Evolutionary conservation across 1,284 basidiomycete species (phyloP).

Genomic region (Blastosporella zonata): DNA sequence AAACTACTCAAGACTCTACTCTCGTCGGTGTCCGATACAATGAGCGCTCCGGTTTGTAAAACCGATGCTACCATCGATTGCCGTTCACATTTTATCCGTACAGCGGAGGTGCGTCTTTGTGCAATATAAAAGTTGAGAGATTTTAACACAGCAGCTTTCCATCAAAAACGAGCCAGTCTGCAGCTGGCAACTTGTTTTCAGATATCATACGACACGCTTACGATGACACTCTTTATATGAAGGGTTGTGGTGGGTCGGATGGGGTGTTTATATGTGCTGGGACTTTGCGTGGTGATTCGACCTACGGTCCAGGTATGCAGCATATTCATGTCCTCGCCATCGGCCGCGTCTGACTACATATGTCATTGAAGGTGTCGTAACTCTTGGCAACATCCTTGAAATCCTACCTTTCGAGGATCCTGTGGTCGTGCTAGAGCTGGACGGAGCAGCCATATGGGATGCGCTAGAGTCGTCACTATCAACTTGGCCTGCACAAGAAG

Average conservation of each 20-base stretch:
- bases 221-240: constrained; percentile 70
- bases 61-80: constrained; percentile 72
- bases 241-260: constrained; percentile 66
- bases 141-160: no score
- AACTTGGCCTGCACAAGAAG: constrained; percentile 90
- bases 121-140: no score
- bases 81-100: constrained; percentile 72
- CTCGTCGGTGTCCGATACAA: constrained; percentile 65
- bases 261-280: constrained; percentile 85
- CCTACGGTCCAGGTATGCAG: constrained; percentile 75
- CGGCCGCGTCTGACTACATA: neutral
- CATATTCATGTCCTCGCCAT: constrained; percentile 2
- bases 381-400: constrained; percentile 82
- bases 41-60: constrained; percentile 75
- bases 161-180: constrained; percentile 53
- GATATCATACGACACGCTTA: constrained; percentile 86
- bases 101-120: constrained; percentile 49
- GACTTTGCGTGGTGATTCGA: constrained; percentile 82
- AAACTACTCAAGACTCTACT: constrained; percentile 66
- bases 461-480: constrained; percentile 74
- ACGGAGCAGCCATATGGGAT: constrained; percentile 81
- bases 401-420: constrained; percentile 91
- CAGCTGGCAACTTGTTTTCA: constrained; percentile 86
- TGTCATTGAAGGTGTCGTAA: constrained; percentile 59
- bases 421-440: constrained; percentile 78